A percentile compares a stretch with the other conserved stretches of the same genome.
These are phyloP conservation scores for Madurella mycetomatis DNA, from an alignment of 2,329 filamentous ascomycete genomes.

Conservation along the genomic window DNA sequence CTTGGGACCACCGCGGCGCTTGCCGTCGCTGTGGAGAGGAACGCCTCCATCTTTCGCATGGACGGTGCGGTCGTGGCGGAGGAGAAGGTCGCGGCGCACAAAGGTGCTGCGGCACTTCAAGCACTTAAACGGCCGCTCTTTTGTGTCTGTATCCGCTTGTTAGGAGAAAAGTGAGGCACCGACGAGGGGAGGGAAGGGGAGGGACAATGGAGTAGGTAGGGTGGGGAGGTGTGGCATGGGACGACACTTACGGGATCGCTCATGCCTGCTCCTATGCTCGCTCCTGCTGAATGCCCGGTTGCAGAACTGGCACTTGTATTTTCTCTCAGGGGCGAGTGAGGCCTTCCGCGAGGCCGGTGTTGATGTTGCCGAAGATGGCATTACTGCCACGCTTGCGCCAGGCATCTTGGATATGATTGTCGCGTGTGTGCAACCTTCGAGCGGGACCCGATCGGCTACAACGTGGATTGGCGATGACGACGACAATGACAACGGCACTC, in stretches of 20 bases:
- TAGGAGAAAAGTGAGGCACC: not conserved
- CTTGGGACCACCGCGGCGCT: slow-evolving; percentile 73
- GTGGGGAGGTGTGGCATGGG: slow-evolving; percentile 1
- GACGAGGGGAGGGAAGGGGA: slow-evolving; percentile 28
- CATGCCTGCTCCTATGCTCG: slow-evolving; percentile 94
- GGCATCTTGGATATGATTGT: slow-evolving; percentile 55
- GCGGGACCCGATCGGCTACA: slow-evolving; percentile 16
- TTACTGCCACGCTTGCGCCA: slow-evolving; percentile 62
- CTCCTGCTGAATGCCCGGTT: slow-evolving; percentile 95
- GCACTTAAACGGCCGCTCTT: slow-evolving; percentile 98
- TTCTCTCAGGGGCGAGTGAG: slow-evolving; percentile 80
- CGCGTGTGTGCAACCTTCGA: slow-evolving; percentile 27
- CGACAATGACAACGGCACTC: slow-evolving; percentile 32
- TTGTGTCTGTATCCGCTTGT: slow-evolving; percentile 69
- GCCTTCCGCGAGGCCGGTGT: slow-evolving; percentile 71
- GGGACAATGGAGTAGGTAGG: not conserved
- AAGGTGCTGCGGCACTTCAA: slow-evolving; percentile 98
- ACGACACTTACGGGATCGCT: slow-evolving; percentile 84
- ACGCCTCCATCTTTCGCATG: slow-evolving; percentile 97
- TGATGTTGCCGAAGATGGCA: slow-evolving; percentile 53
- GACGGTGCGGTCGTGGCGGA: slow-evolving; percentile 96
- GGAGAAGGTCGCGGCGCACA: slow-evolving; percentile 90
- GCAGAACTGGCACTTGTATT: slow-evolving; percentile 99
- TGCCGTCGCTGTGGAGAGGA: slow-evolving; percentile 89
- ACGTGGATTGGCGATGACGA: slow-evolving; percentile 27